Evolutionary conservation across 441 rosid genomes (phyloP), one percentile per base, ranked within the genome.

Genomic region (Gossypium gossypioides): DNA sequence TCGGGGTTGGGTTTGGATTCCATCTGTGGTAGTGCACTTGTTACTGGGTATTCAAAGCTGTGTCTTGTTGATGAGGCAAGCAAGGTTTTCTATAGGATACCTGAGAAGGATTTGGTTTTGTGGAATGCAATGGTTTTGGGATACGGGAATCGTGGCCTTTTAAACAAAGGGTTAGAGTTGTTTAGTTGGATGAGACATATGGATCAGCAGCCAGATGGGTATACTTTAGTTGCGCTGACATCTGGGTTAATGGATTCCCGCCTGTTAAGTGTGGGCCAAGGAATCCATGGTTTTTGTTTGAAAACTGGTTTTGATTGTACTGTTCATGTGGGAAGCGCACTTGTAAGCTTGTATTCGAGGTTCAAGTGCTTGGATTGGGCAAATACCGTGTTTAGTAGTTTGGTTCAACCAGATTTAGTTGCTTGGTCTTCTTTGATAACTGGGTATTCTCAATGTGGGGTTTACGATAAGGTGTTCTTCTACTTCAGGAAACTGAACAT

Each of bases 81-180:
- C 64, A 80, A 80, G 80, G 81, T 87, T 55, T 89, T 90, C 68
- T 2, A 37, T 75, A 70, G 81, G 60, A 70, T 86, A 70, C 25
- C 77, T 32, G 88, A 84, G 13, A 87, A 88, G 22, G 97, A 90
- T 82, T 81, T 88, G 85, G 90, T 87, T 76, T 71, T 90, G 37
- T 90, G 89, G 88, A 91, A 93, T 81, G 81, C 84, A 18, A 83
- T 93, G 87, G 80, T 93, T 72, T 85, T 79, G 72, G 91, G 97
- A 64, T 93, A 75, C 77, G 83, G 84, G 69, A 37, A 59, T 79
- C 77, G 81, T 68, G 89, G 92, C 59, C 61, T 79, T 69, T 85
- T 89, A 84, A 77, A 63, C 50, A 57, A 78, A 78, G 92, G 90
- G 60, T 79, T 89, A 76, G 48, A 24, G 29, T 71, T 86, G 81